Evolutionary conservation across 768 basidiomycete species (phyloP), one percentile per base, ranked within the genome.

Genomic region (Arthromyces matolae): DNA sequence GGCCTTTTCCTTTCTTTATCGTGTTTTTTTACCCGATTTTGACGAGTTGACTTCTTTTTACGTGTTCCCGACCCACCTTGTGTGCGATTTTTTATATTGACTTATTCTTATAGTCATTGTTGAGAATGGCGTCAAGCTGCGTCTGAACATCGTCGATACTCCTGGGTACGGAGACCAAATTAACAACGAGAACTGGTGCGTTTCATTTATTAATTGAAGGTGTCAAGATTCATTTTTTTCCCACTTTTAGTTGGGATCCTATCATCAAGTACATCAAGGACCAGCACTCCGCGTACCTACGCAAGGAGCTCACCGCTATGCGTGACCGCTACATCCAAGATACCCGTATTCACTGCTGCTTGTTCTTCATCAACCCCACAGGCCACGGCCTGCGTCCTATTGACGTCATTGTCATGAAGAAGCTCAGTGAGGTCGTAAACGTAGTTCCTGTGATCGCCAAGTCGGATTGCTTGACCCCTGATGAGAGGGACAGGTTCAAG

Each of bases 381-480:
- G 95, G 95, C 18, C 95, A 99, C 70, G 84, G 89, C 4, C 81
- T 99, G 47, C 91, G 94, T 51, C 85, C 96, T 24, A 93, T 99
- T 60, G 95, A 99, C 60, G 86, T 98, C 37, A 93, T 93, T 61
- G 96, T 99, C 55, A 93, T 99, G 86, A 96, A 97, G 78, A 97
- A 97, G 75, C 76, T 99, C 52, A 89, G 89, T 65, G 96, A 98
- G 65, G 95, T 98, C 34, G 96, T 97, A 67, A 99, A 99, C 59
- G 95, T 99, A 43, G 94, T 99, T 7, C 95, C 95, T n/a, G 89
- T 99, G 52, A 97, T 99, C 61, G 95, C 96, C 57, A 99, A 99
- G 79, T 80, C 89, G 24, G 95, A 99, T 69, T 86, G 84, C 54
- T 77, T 99, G 74, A 97, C 94, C 2, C 66, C 90, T 49, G 94